Base-by-base conservation (phyloP, 2,329 filamentous ascomycete genomes). In the Raffaelea ambrosiae region DNA sequence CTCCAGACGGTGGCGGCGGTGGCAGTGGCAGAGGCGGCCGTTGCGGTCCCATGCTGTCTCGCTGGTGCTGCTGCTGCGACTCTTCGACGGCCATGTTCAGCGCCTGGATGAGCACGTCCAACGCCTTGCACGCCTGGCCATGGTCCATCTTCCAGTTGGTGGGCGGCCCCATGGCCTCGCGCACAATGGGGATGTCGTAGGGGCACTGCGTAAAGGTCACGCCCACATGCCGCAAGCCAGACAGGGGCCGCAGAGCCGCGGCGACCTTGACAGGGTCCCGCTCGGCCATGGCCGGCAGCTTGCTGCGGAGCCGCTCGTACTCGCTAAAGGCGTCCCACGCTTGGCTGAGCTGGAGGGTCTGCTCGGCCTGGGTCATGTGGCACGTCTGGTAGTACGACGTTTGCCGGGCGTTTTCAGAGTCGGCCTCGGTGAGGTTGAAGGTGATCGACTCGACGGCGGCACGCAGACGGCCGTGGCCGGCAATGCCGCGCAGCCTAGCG, bases 391-490 rank as follows among this genome's bases (percentile, higher is more conserved):
- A 59, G 53, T 57, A 62, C 8, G 59, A 59, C 19, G 58, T 54
- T 48, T 66, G 61, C 48, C 64, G 62, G 49, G 64, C 66, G 51
- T 64, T 63, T 47, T 68, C 67, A 48, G 65, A 64, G 52, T 68
- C 62, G 40, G 71, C 53, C 43, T 67, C 64, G 48, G 67, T 61
- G 46, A 75, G 64, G 55, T 72, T 72, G 55, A 75, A 65, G 49
- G 65, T 68, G 51, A 74, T 57, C 19, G 66, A 63, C 23, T 62
- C 61, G 57, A 76, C 68, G 49, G 61, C 63, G 40, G 57, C 57
- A 44, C 66, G 64, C 29, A 73, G 65, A 5, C 64, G 66, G 36
- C 66, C 62, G 51, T 72, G 63, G 46, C 59, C 57, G 16, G 72
- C 67, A 48, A 76, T 70, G 43, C 59, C 60, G 48, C 68, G 63